Evolutionary conservation across 108 stramenopile genomes (phyloP).

Genomic region (Nitzschia sp.): DNA sequence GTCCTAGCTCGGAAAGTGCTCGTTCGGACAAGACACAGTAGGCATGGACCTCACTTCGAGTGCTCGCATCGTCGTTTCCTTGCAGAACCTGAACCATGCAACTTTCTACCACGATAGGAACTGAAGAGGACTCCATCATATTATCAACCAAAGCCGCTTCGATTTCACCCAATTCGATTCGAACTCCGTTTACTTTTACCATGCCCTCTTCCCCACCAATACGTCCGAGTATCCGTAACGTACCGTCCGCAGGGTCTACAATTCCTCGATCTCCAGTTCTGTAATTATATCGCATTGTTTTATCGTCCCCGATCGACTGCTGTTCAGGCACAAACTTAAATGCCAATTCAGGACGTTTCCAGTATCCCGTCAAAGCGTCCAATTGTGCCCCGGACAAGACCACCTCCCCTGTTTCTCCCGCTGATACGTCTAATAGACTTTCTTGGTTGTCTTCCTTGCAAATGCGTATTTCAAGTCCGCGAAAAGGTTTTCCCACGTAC

Average conservation of each 20-base stretch:
- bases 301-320: not conserved
- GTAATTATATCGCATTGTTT: slow-evolving; percentile 35
- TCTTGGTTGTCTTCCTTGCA: slow-evolving; percentile 35
- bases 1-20: slow-evolving; percentile 50
- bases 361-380: slow-evolving; percentile 60
- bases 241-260: slow-evolving; percentile 33
- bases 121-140: not conserved
- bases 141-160: slow-evolving; percentile 60
- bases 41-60: slow-evolving; percentile 48
- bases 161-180: slow-evolving; percentile 82
- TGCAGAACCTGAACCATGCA: slow-evolving; percentile 48
- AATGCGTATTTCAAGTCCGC: slow-evolving; percentile 54
- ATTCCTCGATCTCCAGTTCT: slow-evolving; percentile 82
- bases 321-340: slow-evolving; percentile 47
- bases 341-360: slow-evolving; percentile 55
- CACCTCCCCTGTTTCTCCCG: slow-evolving; percentile 60
- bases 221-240: slow-evolving; percentile 64
- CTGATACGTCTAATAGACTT: slow-evolving; percentile 45
- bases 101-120: slow-evolving; percentile 1
- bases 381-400: slow-evolving; percentile 69
- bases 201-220: slow-evolving; percentile 78
- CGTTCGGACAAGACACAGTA: slow-evolving; percentile 59
- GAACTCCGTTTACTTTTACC: slow-evolving; percentile 84
- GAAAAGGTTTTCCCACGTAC: slow-evolving; percentile 61
- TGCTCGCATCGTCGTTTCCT: slow-evolving; percentile 8